Base-by-base conservation (phyloP, 2,329 filamentous ascomycete species). In the Didymella keratinophila region DNA sequence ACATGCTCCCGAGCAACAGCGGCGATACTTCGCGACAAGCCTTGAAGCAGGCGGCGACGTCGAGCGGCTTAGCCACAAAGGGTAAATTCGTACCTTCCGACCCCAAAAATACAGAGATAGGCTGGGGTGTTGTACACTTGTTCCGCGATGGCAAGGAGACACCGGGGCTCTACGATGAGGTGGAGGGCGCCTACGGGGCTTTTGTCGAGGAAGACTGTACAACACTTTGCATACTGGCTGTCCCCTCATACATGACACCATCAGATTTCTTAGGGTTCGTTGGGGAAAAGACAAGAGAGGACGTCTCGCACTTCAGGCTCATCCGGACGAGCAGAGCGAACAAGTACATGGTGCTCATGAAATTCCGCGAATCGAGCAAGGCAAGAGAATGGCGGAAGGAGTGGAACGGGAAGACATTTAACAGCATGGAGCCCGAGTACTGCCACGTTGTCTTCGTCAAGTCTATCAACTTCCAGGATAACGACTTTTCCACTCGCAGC, bases 401-500 rank as follows among this genome's bases (percentile, higher is more conserved):
- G 67, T 97, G 94, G 84, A 95, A 98, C 76, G 95, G 95, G 18
- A 95, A 91, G 74, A 86, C 94, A 0, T 98, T 98, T 74, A 97
- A 96, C 71, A 89, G 87, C 59, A 92, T 96, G 83, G 92, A 96
- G 90, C 91, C 93, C 37, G 93, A 98, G 79, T 92, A 93, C 47
- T 98, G 94, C 75, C 93, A 97, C 79, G 92, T 96, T 43, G 92
- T 96, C 5, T 97, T 96, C 75, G 90, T 99, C 76, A 95, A 92
- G 75, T 93, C 90, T 2, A 95, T 98, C 67, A 91, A 91, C 36
- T 93, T 97, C 65, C 87, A 93, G 72, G 87, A 85, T 14, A 86
- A 89, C 18, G 79, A 72, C 42, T 65, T 74, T 11, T 48, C 52
- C 9, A 74, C 80, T 74, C 64, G 71, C 72, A 66, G 74, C 58